These are phyloP conservation scores for Mycena chlorophos DNA, from an alignment of 768 basidiomycete genomes.

Conservation along the genomic window DNA sequence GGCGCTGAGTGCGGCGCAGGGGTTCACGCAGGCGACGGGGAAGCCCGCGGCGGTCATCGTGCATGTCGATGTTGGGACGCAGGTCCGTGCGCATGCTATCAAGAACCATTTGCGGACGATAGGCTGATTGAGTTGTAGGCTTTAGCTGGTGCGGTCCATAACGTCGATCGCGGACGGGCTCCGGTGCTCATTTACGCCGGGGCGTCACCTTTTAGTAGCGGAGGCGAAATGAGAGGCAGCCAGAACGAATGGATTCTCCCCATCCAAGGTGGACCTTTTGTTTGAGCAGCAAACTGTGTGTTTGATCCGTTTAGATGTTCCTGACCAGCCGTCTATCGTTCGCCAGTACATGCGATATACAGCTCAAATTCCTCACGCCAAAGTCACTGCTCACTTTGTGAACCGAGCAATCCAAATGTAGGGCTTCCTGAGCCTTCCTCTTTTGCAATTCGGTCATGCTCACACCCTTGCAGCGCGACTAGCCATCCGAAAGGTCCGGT, in stretches of 20 bases:
- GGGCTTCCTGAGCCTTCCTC: slow-evolving; percentile 19
- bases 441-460: slow-evolving; percentile 1
- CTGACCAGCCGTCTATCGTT: slow-evolving; percentile 70
- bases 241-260: slow-evolving; percentile 78
- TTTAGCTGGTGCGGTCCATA: slow-evolving; percentile 71
- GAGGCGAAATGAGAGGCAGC: slow-evolving; percentile 58
- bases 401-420: slow-evolving; percentile 67
- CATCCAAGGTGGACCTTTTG: slow-evolving; percentile 51
- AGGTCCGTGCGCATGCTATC: slow-evolving; percentile 38
- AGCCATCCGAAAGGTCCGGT: slow-evolving; percentile 74
- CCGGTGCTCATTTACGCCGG: slow-evolving; percentile 76
- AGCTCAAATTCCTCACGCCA: slow-evolving; percentile 56
- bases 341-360: slow-evolving; percentile 75
- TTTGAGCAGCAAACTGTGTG: neutral
- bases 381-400: slow-evolving; percentile 51
- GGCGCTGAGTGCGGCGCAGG: slow-evolving; percentile 70
- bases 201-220: slow-evolving; percentile 57
- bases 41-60: slow-evolving; percentile 72
- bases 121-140: slow-evolving; percentile 42
- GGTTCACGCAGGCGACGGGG: slow-evolving; percentile 64
- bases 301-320: slow-evolving; percentile 48
- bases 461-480: slow-evolving; percentile 47
- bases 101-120: neutral
- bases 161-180: slow-evolving; percentile 58
- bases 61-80: slow-evolving; percentile 72